Evolutionary conservation across 306 rosid genomes (phyloP).

Genomic region (Pyrus communis): DNA sequence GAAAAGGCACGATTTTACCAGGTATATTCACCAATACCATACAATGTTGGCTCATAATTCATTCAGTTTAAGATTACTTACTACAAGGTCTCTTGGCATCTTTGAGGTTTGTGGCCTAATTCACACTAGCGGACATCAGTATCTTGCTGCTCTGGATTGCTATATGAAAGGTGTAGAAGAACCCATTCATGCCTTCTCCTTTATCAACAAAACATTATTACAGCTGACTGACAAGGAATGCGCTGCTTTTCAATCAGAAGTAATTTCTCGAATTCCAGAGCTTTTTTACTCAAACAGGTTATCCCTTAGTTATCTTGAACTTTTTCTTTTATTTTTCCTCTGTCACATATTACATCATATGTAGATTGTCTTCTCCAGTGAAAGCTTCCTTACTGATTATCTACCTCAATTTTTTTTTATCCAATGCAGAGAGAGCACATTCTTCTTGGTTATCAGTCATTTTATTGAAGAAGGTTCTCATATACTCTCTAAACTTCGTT

Average conservation of each 20-base stretch:
- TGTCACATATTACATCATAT: neutral
- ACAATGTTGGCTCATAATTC: constrained; percentile 14
- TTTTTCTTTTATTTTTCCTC: neutral
- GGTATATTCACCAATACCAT: constrained; percentile 34
- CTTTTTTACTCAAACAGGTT: constrained; percentile 77
- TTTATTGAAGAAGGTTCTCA: constrained; percentile 57
- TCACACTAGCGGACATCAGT: constrained; percentile 55
- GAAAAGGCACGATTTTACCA: constrained; percentile 70
- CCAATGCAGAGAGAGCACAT: constrained; percentile 60
- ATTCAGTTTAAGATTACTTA: constrained; percentile 15
- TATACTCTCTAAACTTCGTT: constrained; percentile 55
- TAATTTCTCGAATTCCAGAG: constrained; percentile 64
- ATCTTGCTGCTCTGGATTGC: constrained; percentile 84
- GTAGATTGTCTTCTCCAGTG: neutral
- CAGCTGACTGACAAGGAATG: constrained; percentile 38
- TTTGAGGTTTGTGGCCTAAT: constrained; percentile 87
- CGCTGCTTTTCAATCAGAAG: constrained; percentile 53
- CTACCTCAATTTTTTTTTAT: constrained; percentile 11
- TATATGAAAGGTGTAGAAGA: constrained; percentile 77
- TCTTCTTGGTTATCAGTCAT: constrained; percentile 63
- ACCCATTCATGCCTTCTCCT: constrained; percentile 84
- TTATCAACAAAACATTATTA: constrained; percentile 57
- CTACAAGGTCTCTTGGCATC: constrained; percentile 6
- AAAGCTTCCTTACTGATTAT: constrained; percentile 1
- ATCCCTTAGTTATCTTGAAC: constrained; percentile 4